phyloP scores from a whole-genome alignment of 208 protist species.

The Plasmodiophora brassicae region DNA sequence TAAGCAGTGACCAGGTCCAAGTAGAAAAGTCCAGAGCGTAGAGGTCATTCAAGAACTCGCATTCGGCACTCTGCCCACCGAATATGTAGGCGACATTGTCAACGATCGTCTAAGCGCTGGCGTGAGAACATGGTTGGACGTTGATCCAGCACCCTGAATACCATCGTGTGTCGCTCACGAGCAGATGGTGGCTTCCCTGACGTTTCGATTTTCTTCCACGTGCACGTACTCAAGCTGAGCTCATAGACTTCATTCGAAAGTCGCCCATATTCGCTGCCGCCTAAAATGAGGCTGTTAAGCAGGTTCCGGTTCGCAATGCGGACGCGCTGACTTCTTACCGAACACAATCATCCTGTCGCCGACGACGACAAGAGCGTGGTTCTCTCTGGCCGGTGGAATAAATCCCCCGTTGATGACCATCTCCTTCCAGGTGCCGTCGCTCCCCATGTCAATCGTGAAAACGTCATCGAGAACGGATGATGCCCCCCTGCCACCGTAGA shows the following conservation, averaged over 20 bases:
- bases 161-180: conserved; percentile 2
- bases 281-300: background rate
- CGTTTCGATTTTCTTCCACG: background rate
- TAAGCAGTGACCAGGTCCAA: background rate
- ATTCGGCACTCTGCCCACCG: conserved; percentile 7
- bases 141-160: too few species aligned
- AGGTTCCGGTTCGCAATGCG: background rate
- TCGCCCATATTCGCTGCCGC: conserved; percentile 7
- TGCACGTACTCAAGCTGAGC: background rate
- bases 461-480: conserved; percentile 2
- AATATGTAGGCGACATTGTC: conserved; percentile 28
- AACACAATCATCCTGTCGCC: background rate
- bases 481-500: background rate
- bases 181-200: background rate
- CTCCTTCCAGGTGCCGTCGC: background rate
- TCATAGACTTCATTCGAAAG: conserved; percentile 2
- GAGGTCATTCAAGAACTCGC: conserved; percentile 16
- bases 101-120: background rate
- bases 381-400: conserved; percentile 4
- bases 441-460: background rate
- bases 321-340: too few species aligned
- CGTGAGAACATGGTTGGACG: background rate
- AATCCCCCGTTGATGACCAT: background rate
- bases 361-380: background rate
- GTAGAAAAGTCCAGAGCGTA: background rate